Evolutionary conservation across 2,329 filamentous ascomycete genomes (phyloP), one percentile per base, ranked within the genome.

Genomic region (Bipolaris gigantea): DNA sequence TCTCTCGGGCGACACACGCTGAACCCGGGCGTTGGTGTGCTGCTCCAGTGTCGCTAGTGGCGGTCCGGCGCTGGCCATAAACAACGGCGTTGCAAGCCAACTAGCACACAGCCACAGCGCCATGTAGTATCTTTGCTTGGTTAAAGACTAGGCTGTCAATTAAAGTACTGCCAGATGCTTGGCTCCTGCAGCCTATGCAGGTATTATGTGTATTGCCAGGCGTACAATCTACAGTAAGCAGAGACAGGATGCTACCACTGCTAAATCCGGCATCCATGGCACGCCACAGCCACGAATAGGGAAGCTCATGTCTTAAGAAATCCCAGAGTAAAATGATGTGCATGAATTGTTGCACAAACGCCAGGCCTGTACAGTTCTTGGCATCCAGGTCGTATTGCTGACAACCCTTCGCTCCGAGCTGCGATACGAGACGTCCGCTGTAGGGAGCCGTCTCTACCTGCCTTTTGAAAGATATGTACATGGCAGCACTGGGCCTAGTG

Each of bases 151-250:
- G 34, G 41, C 35, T n/a, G 16, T 43, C n/a, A 45, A 38, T 35
- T n/a, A 23, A 16, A 5, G 34, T 23, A 11, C 6, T 23, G 23
- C 30, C 36, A 40, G 16, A 10, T 33, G 18, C 21, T 21, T 32
- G 25, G 32, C 33, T 27, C 19, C 33, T 9, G n/a, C 44, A 44
- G 33, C 42, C 45, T 38, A 50, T 54, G 48, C 55, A 55, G 51
- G 51, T 48, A 45, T 47, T 34, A 48, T 38, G 19, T 16, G 4
- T 5, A 13, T 34, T 16, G 45, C 39, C 38, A 46, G 33, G 15
- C 4, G 23, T 19, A 16, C 2, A 15, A 9, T 39, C 46, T 21
- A 41, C 33, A 41, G 16, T 27, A 30, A 21, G 23, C 50, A 44
- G 48, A 41, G 45, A 48, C 40, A 46, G 21, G 34, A 15, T 38